Evolutionary conservation across 2,329 filamentous ascomycete species (phyloP).

Genomic region (Botrytis fragariae): DNA sequence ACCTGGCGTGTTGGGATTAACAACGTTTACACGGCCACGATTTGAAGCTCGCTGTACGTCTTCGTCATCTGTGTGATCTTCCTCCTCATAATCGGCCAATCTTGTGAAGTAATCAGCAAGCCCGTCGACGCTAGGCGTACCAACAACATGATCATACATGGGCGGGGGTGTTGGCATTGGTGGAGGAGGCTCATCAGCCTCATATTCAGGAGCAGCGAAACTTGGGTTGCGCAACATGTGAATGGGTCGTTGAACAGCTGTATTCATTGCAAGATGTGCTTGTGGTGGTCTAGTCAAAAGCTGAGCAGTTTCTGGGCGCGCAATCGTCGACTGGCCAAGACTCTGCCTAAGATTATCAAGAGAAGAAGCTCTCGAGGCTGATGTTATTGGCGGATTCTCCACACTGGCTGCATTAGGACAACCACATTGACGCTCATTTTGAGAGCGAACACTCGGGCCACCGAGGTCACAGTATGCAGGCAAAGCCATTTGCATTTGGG

Average conservation of each 20-base stretch:
- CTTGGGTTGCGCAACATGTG: slow-evolving; percentile 67
- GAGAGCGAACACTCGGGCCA: slow-evolving; percentile 40
- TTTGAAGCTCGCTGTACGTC: slow-evolving; percentile 29
- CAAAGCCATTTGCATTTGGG: slow-evolving; percentile 66
- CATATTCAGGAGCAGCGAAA: slow-evolving; percentile 68
- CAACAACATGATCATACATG: slow-evolving; percentile 63
- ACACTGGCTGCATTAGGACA: slow-evolving; percentile 57
- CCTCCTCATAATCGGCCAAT: slow-evolving; percentile 38
- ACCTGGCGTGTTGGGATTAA: slow-evolving; percentile 38
- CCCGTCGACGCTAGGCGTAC: slow-evolving; percentile 49
- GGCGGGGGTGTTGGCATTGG: slow-evolving; percentile 69
- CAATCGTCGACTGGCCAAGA: not conserved
- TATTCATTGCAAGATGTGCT: slow-evolving; percentile 45
- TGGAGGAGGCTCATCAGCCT: slow-evolving; percentile 66
- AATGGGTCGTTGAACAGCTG: slow-evolving; percentile 48
- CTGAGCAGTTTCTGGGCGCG: slow-evolving; percentile 24
- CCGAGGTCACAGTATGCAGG: slow-evolving; percentile 64
- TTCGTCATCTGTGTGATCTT: slow-evolving; percentile 35
- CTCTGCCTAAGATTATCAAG: slow-evolving; percentile 40
- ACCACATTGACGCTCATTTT: slow-evolving; percentile 51
- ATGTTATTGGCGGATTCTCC: slow-evolving; percentile 37
- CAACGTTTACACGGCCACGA: slow-evolving; percentile 37
- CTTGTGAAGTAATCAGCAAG: slow-evolving; percentile 69
- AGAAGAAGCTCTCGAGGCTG: slow-evolving; percentile 47
- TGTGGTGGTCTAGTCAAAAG: slow-evolving; percentile 45